A percentile compares a stretch with the other conserved stretches of the same genome.
Evolutionary conservation across 2,329 filamentous ascomycete genomes (phyloP).

Genomic region (Mollisiaceae sp.): DNA sequence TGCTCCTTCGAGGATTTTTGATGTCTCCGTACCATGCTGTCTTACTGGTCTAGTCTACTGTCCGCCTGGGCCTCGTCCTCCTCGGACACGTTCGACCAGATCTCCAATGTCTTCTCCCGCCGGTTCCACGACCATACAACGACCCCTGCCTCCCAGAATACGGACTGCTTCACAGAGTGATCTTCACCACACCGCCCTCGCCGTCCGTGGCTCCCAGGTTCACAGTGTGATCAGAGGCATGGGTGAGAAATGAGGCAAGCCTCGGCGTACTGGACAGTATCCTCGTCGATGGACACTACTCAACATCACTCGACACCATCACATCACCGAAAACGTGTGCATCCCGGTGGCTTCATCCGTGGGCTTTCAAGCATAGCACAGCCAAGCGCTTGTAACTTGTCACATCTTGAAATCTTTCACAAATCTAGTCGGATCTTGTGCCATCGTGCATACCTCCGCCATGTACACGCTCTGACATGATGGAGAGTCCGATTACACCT

Average conservation of each 20-base stretch:
- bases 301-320: neutral
- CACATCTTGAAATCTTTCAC: neutral
- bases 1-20: too few relatives aligned
- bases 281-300: neutral
- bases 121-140: neutral
- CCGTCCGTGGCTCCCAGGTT: neutral
- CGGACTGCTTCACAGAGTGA: neutral
- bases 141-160: conserved; percentile 2
- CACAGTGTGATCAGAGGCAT: conserved; percentile 2
- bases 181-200: conserved; percentile 1
- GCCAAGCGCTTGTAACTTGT: neutral
- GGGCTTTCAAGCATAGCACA: neutral
- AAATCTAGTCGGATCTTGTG: conserved; percentile 6
- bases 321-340: neutral
- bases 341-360: neutral
- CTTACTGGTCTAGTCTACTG: neutral
- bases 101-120: neutral
- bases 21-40: neutral
- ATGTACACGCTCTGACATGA: conserved; percentile 7
- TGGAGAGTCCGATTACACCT: conserved; percentile 1
- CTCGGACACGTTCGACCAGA: neutral
- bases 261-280: neutral
- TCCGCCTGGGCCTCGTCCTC: neutral
- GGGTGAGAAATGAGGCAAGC: neutral
- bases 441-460: conserved; percentile 9